Conservation (phyloP, 352 stramenopile genomes). For the Phytophthora pistaciae region DNA sequence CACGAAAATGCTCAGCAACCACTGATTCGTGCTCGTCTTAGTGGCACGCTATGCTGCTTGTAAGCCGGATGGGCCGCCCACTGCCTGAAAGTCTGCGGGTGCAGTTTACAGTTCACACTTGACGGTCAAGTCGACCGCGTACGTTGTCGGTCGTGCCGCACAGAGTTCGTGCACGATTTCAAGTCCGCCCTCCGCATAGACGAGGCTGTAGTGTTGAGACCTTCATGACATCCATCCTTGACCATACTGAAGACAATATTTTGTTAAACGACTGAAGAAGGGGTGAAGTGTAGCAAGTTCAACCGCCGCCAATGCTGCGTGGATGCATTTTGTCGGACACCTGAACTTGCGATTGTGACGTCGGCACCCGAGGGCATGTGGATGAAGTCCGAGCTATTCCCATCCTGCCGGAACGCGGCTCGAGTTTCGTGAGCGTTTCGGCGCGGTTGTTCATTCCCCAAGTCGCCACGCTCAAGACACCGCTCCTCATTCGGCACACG, state of each 20-base stretch:
- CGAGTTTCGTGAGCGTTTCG: constrained; percentile 13
- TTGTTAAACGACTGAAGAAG: constrained; percentile 20
- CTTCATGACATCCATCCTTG: constrained; percentile 11
- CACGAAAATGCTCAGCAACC: background rate
- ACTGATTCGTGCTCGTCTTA: background rate
- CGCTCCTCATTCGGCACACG: background rate
- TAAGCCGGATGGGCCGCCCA: background rate
- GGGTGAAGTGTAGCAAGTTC: constrained; percentile 13
- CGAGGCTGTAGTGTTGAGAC: constrained; percentile 4
- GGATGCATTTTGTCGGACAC: constrained; percentile 29
- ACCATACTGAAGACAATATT: background rate
- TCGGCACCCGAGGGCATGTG: constrained; percentile 21
- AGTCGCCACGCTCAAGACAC: constrained; percentile 15
- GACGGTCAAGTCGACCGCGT: background rate
- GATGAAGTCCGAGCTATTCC: constrained; percentile 35
- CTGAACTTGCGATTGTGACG: constrained; percentile 28
- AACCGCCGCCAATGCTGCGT: constrained; percentile 30
- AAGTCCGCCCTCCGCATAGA: constrained; percentile 29
- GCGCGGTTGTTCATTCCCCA: constrained; percentile 20
- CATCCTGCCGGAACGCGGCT: constrained; percentile 11
- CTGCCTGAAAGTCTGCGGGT: too few relatives aligned
- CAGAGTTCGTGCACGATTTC: constrained; percentile 14
- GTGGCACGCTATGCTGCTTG: background rate
- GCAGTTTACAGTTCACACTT: too few relatives aligned
- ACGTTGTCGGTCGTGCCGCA: background rate